Conservation (phyloP, 1,284 basidiomycete genomes). For the Cutaneotrichosporon sp. region DNA sequence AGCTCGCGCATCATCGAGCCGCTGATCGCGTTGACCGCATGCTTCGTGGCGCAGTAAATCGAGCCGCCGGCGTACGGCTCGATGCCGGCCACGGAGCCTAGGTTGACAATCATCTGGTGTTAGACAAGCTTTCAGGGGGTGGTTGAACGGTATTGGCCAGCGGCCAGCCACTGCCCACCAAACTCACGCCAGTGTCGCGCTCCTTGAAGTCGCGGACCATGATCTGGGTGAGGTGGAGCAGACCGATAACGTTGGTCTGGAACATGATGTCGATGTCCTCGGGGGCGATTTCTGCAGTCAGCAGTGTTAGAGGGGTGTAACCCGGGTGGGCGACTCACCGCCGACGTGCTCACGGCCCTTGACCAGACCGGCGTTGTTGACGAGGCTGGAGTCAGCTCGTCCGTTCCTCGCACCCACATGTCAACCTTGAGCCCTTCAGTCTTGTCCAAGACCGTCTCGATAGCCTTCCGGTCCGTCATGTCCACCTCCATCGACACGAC, state of each 20-base stretch:
- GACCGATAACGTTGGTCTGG: conserved; percentile 62
- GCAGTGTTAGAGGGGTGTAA: neutral
- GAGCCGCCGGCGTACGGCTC: conserved; percentile 84
- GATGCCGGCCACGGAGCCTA: conserved; percentile 86
- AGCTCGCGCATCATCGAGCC: conserved; percentile 74
- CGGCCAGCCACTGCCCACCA: too few relatives aligned
- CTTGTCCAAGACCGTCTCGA: conserved; percentile 26
- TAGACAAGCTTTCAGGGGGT: too few relatives aligned
- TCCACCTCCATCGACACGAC: conserved; percentile 39
- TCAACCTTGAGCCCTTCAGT: conserved; percentile 36
- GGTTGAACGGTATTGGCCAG: too few relatives aligned
- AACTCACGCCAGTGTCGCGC: conserved; percentile 62
- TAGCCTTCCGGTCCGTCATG: conserved; percentile 32
- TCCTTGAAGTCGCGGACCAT: conserved; percentile 73
- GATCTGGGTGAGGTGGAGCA: conserved; percentile 44
- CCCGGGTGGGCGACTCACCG: conserved; percentile 28
- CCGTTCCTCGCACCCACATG: conserved; percentile 31
- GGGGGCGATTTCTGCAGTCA: conserved; percentile 32
- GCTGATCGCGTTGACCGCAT: conserved; percentile 82
- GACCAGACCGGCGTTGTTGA: conserved; percentile 50
- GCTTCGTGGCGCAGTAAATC: conserved; percentile 52
- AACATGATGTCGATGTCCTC: conserved; percentile 64
- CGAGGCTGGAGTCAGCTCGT: conserved; percentile 33
- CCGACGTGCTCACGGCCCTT: conserved; percentile 46
- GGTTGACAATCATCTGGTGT: conserved; percentile 76